Evolutionary conservation across 139 green algal species (phyloP).

Genomic region (Haematococcus sp.): DNA sequence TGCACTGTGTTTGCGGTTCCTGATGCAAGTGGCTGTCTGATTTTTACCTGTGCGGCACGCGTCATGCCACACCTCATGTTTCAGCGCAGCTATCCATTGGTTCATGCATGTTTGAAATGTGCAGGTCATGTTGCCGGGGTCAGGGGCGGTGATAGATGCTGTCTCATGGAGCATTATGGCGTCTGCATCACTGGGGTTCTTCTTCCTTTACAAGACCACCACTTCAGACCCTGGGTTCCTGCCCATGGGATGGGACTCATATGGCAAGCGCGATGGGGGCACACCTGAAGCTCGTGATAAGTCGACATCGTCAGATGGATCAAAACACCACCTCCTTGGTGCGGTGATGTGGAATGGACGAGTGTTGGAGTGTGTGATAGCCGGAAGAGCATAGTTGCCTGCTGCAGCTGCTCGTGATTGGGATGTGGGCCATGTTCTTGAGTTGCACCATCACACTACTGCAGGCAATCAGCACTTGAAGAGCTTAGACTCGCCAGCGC

Average conservation of each 20-base stretch:
- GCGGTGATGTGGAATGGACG: not conserved
- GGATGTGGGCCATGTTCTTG: too few species aligned
- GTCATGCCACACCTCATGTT: too few species aligned
- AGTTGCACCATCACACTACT: not conserved
- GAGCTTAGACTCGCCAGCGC: conserved; percentile 75
- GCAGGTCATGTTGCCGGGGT: conserved; percentile 1
- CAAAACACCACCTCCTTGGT: not conserved
- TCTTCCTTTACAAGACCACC: conserved; percentile 76
- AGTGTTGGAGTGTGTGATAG: too few species aligned
- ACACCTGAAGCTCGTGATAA: not conserved
- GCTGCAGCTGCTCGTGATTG: too few species aligned
- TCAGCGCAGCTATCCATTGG: too few species aligned
- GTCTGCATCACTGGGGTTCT: conserved; percentile 20
- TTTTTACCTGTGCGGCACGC: too few species aligned
- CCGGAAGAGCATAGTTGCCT: too few species aligned
- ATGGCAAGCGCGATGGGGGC: conserved; percentile 17
- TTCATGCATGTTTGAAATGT: not conserved
- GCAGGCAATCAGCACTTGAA: conserved; percentile 13
- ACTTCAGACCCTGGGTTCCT: conserved; percentile 79
- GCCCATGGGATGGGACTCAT: conserved; percentile 42
- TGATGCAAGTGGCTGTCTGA: not conserved
- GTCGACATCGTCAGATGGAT: too few species aligned
- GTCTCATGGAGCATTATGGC: not conserved
- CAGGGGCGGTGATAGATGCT: not conserved
- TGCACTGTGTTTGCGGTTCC: not conserved